phyloP scores from a whole-genome alignment of 768 basidiomycete genomes.

The Suillus subaureus region DNA sequence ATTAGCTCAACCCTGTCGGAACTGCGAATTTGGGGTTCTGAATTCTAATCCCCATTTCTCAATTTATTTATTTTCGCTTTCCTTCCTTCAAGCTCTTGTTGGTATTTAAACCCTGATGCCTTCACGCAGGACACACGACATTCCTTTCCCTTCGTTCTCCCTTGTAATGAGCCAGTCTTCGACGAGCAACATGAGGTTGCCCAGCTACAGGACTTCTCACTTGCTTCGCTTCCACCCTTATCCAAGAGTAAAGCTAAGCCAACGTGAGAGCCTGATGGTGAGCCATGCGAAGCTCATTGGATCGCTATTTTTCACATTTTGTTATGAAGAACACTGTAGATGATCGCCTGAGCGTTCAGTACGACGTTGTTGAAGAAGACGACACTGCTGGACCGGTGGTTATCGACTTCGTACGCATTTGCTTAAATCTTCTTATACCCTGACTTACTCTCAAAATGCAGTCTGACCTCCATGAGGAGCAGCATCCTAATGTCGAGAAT shows the following conservation, averaged over 20 bases:
- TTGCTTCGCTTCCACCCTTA: slow-evolving; percentile 32
- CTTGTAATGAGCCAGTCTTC: slow-evolving; percentile 15
- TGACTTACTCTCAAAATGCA: neutral
- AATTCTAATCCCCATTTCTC: neutral
- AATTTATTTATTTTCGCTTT: slow-evolving; percentile 8
- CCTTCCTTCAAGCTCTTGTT: slow-evolving; percentile 1
- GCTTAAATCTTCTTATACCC: neutral
- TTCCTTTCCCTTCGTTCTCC: slow-evolving; percentile 3
- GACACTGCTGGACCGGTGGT: neutral
- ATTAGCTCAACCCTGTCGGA: slow-evolving; percentile 13
- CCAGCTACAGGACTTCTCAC: slow-evolving; percentile 32
- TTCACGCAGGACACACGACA: neutral
- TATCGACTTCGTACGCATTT: neutral
- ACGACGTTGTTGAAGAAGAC: slow-evolving; percentile 1
- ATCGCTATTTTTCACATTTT: slow-evolving; percentile 9
- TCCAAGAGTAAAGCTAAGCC: slow-evolving; percentile 24
- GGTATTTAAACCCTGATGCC: slow-evolving; percentile 10
- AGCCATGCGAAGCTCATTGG: slow-evolving; percentile 10
- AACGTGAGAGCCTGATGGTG: slow-evolving; percentile 29
- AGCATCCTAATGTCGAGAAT: slow-evolving; percentile 3
- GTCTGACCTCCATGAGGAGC: slow-evolving; percentile 14
- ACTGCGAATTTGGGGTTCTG: slow-evolving; percentile 4
- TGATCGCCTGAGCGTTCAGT: neutral
- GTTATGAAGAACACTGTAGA: slow-evolving; percentile 15
- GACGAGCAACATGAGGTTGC: slow-evolving; percentile 16